These are phyloP conservation scores for Talaromyces adpressus DNA, from an alignment of 495 filamentous ascomycete species.

Conservation along the genomic window DNA sequence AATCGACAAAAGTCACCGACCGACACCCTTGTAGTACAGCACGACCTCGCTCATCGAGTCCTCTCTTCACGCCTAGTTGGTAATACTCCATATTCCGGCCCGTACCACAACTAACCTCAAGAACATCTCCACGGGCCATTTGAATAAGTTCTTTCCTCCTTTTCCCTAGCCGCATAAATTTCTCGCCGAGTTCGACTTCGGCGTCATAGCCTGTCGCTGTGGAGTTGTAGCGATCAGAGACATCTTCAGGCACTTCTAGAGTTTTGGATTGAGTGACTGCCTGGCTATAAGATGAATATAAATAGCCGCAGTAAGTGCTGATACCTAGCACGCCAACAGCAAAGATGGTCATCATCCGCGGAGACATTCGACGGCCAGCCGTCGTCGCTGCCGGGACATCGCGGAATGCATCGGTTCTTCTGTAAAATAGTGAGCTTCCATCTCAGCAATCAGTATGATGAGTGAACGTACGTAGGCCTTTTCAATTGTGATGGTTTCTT, in stretches of 20 bases:
- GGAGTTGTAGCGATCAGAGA: conserved; percentile 49
- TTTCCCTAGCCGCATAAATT: conserved; percentile 52
- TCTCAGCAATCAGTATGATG: too few species aligned
- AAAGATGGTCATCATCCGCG: conserved; percentile 29
- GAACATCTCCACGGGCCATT: conserved; percentile 67
- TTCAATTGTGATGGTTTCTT: background rate
- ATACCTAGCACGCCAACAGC: conserved; percentile 40
- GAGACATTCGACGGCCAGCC: conserved; percentile 19
- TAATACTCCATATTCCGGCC: conserved; percentile 81
- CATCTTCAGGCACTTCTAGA: conserved; percentile 37
- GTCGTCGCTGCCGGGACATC: background rate
- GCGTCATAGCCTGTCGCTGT: conserved; percentile 56
- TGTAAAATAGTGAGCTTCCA: background rate
- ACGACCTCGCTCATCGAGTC: conserved; percentile 50
- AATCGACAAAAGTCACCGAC: conserved; percentile 54
- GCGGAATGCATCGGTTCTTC: conserved; percentile 1
- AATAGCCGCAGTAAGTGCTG: conserved; percentile 44
- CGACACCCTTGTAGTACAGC: conserved; percentile 35
- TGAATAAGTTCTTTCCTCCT: conserved; percentile 55
- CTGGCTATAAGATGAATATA: conserved; percentile 40
- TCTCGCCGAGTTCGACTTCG: conserved; percentile 59
- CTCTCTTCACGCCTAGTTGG: conserved; percentile 56
- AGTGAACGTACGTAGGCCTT: background rate
- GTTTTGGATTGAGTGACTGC: conserved; percentile 30
- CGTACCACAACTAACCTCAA: conserved; percentile 88